Conservation (phyloP, 768 basidiomycete genomes). For the Amanita pseudoporphyria region DNA sequence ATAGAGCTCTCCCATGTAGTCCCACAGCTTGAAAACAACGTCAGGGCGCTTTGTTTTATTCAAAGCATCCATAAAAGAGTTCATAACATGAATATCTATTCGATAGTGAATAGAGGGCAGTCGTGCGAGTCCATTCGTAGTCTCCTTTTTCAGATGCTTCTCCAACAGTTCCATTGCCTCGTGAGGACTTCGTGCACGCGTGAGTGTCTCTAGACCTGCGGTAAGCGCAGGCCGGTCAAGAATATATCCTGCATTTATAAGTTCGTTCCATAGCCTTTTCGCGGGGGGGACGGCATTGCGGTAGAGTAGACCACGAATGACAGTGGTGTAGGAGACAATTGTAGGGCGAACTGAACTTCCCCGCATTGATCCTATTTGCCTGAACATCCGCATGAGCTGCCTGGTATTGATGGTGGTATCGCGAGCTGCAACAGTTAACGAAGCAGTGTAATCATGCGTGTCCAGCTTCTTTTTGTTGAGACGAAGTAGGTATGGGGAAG, state of each 20-base stretch:
- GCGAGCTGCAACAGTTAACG: slow-evolving; percentile 33
- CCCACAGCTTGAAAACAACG: slow-evolving; percentile 57
- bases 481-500: slow-evolving; percentile 9
- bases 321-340: slow-evolving; percentile 39
- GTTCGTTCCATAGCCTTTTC: slow-evolving; percentile 31
- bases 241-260: slow-evolving; percentile 22
- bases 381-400: slow-evolving; percentile 28
- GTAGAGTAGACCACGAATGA: slow-evolving; percentile 43
- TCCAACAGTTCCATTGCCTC: slow-evolving; percentile 45
- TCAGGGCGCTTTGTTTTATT: slow-evolving; percentile 48
- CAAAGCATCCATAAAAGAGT: slow-evolving; percentile 39
- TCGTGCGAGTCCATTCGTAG: background rate
- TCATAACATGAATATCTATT: slow-evolving; percentile 22
- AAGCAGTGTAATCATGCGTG: slow-evolving; percentile 37
- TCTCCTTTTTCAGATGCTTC: slow-evolving; percentile 17
- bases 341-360: slow-evolving; percentile 26
- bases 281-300: slow-evolving; percentile 32
- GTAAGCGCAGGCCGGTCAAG: slow-evolving; percentile 41
- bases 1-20: slow-evolving; percentile 52
- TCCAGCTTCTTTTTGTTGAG: slow-evolving; percentile 23
- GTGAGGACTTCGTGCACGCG: slow-evolving; percentile 30
- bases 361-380: slow-evolving; percentile 6
- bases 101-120: slow-evolving; percentile 4
- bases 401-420: slow-evolving; percentile 24
- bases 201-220: slow-evolving; percentile 40